A percentile compares a stretch with the other conserved stretches of the same genome.
Conservation (phyloP, 768 basidiomycete species). For the Boletus subparvulus region DNA sequence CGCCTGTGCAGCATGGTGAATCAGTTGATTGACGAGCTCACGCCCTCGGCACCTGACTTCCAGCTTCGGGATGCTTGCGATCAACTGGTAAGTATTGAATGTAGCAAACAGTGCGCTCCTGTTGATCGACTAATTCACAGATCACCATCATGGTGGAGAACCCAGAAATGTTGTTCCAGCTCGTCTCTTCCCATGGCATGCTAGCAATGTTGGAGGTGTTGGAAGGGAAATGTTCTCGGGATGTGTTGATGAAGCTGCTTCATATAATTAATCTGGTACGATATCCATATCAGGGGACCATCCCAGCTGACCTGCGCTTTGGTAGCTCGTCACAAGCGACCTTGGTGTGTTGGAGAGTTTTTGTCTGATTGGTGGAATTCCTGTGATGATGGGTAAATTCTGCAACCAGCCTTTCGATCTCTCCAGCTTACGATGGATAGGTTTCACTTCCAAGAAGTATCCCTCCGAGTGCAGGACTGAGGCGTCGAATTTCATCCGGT, state of each 20-base stretch:
- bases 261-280: slow-evolving; percentile 85
- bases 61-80: slow-evolving; percentile 83
- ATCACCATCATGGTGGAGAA: slow-evolving; percentile 71
- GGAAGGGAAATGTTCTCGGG: slow-evolving; percentile 82
- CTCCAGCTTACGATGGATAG: slow-evolving; percentile 36
- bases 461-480: slow-evolving; percentile 92
- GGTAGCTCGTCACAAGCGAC: slow-evolving; percentile 66
- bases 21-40: slow-evolving; percentile 83
- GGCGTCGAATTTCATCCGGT: slow-evolving; percentile 90
- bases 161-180: slow-evolving; percentile 83
- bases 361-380: slow-evolving; percentile 93
- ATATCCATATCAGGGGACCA: not conserved
- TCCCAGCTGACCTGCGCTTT: not conserved
- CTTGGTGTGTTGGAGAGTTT: slow-evolving; percentile 90
- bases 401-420: not conserved
- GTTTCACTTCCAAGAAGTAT: slow-evolving; percentile 92
- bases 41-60: slow-evolving; percentile 77
- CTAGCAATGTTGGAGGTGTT: slow-evolving; percentile 91
- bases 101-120: not conserved
- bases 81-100: slow-evolving; percentile 62
- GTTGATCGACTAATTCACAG: slow-evolving; percentile 40
- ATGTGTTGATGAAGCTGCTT: slow-evolving; percentile 81
- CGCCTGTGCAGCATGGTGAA: slow-evolving; percentile 79
- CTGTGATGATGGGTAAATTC: slow-evolving; percentile 84
- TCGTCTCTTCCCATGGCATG: slow-evolving; percentile 93